Conservation (phyloP, 2,329 filamentous ascomycete species). For the Phialophora verrucosa region DNA sequence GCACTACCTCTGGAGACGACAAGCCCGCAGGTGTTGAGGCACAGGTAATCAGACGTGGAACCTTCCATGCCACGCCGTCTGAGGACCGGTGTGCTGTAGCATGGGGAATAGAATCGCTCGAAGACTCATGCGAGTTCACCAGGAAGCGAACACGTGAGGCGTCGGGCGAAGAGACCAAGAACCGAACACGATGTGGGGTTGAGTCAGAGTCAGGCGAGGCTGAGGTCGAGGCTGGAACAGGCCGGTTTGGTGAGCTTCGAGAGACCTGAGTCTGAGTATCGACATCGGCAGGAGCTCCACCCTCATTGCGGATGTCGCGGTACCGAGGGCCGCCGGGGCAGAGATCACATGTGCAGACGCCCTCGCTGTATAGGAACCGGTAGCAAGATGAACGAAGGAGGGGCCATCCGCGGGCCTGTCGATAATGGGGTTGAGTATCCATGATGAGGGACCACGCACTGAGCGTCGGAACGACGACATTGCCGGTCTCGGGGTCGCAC, state of each 20-base stretch:
- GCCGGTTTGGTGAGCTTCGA: not conserved
- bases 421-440: not conserved
- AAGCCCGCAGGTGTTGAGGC: not conserved
- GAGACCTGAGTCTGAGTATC: not conserved
- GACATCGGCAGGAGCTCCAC: not conserved
- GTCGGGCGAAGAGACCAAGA: not conserved
- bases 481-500: constrained; percentile 3
- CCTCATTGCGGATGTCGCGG: not conserved
- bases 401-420: not conserved
- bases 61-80: not conserved
- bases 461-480: not conserved
- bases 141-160: not conserved
- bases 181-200: not conserved
- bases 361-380: not conserved
- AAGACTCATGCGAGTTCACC: not conserved
- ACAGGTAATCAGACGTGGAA: not conserved
- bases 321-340: not conserved
- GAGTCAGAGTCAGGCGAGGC: not conserved
- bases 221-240: not conserved
- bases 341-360: not conserved
- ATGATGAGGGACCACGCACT: not conserved
- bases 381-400: not conserved
- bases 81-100: too few relatives aligned
- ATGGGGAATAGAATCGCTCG: not conserved
- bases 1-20: not conserved